Conservation (phyloP, 352 stramenopile species). For the Blastocystis sp. region DNA sequence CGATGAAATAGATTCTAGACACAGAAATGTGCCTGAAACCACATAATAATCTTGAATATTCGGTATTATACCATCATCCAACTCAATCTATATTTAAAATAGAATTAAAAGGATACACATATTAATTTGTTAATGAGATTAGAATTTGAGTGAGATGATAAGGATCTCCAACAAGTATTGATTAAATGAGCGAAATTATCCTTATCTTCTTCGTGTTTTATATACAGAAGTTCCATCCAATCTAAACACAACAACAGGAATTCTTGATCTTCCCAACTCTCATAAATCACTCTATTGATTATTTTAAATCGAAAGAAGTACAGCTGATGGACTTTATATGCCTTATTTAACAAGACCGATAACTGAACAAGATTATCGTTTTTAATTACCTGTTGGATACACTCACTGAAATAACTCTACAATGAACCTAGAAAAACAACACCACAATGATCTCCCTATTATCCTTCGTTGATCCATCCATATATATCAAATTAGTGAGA, state of each 20-base stretch:
- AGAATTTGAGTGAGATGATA: background rate
- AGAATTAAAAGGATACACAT: background rate
- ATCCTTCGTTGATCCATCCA: too few species aligned
- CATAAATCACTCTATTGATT: too few species aligned
- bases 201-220: background rate
- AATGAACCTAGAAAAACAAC: too few species aligned
- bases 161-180: background rate
- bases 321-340: too few species aligned
- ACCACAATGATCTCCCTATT: too few species aligned
- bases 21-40: background rate
- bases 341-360: too few species aligned
- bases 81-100: background rate
- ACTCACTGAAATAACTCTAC: too few species aligned
- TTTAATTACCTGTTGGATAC: too few species aligned
- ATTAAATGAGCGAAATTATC: background rate
- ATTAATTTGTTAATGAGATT: background rate
- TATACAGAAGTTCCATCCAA: background rate
- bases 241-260: background rate
- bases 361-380: too few species aligned
- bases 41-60: background rate
- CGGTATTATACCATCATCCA: background rate
- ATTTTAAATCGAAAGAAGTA: too few species aligned
- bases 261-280: too few species aligned
- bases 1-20: background rate
- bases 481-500: too few species aligned